phyloP scores from a whole-genome alignment of 1,139 yeast species.

The Taphrina wiesneri region DNA sequence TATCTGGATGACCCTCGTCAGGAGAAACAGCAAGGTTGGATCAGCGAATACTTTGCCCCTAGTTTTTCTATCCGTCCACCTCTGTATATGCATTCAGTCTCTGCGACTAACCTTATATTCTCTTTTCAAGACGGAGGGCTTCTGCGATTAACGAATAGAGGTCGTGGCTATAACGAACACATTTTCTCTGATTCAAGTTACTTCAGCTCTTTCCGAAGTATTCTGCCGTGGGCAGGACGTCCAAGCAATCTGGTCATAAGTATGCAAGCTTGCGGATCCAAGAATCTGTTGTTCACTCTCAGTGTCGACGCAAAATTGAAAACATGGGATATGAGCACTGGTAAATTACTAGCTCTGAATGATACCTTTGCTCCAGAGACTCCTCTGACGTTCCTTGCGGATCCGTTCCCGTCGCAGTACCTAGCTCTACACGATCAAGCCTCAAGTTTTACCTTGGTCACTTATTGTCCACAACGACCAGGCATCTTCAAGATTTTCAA shows the following conservation, averaged over 20 bases:
- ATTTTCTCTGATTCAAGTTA: conserved; percentile 34
- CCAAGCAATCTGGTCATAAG: conserved; percentile 33
- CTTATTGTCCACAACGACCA: conserved; percentile 31
- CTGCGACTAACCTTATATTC: conserved; percentile 29
- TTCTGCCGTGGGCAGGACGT: conserved; percentile 34
- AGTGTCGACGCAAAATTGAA: conserved; percentile 34
- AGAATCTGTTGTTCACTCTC: conserved; percentile 29
- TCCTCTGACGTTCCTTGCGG: conserved; percentile 5
- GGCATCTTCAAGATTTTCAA: conserved; percentile 24
- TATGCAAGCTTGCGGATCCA: conserved; percentile 19
- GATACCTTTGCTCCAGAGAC: conserved; percentile 19
- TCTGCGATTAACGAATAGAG: conserved; percentile 28
- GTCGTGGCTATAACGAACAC: conserved; percentile 33
- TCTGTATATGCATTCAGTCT: conserved; percentile 31
- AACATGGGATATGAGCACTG: conserved; percentile 30
- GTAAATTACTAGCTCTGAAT: conserved; percentile 21
- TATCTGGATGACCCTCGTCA: conserved; percentile 8
- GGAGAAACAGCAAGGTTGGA: conserved; percentile 31
- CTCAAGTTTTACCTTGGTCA: conserved; percentile 14
- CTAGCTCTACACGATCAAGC: conserved; percentile 11
- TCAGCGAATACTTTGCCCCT: conserved; percentile 24
- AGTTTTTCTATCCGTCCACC: conserved; percentile 31
- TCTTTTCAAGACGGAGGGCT: conserved; percentile 35
- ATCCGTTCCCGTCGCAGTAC: conserved; percentile 8
- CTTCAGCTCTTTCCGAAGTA: conserved; percentile 32